Base-by-base conservation (phyloP, 192 early-diverging fungal genomes). In the Coemansia sp. region DNA sequence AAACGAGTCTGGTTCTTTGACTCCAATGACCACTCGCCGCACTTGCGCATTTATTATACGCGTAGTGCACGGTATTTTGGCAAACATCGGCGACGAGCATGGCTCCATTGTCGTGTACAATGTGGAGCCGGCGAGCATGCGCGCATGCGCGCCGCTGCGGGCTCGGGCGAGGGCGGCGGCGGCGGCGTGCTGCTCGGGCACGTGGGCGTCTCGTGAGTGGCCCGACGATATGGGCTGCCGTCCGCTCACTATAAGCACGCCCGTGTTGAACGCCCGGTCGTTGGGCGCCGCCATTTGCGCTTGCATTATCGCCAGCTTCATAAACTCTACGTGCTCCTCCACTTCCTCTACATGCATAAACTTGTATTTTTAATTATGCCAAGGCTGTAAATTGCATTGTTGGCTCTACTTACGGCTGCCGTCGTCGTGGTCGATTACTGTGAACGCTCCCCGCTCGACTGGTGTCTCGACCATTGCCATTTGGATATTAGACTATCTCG, bases 71-170 rank as follows among this genome's bases (percentile, higher is more conserved):
- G 92, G 85, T 11, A 56, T 51, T 89, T 94, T 10, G 85, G 92
- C 11, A 87, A 94, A 29, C 88, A 63, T 48, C 85, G 85, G 61
- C 64, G 79, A 49, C 84, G 76, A 90, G 75, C 96, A 98, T 0
- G 96, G 96, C 69, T 98, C 96, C 96, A 98, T 98, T 5, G 96
- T 98, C 23, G 94, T 93, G 69, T 96, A 98, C 70, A 95, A 88
- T 17, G 88, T 90, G 5, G 85, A 67, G 19, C 85, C 87, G 12
- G 12, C 32, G 7, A 77, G 24, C 8, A 73, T 9, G 15, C 55
- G 37, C 3, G 62, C 19, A n/a, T 51, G 32, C 7, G 37, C 41
- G 25, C 52, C 27, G 17, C 29, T 17, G 1, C 25, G 68, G 3
- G 76, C 76, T 60, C 72, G 72, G 32, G 37, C 41, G 17, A 78